Conservation (phyloP, 2,329 filamentous ascomycete genomes). For the Phyllachora maydis region DNA sequence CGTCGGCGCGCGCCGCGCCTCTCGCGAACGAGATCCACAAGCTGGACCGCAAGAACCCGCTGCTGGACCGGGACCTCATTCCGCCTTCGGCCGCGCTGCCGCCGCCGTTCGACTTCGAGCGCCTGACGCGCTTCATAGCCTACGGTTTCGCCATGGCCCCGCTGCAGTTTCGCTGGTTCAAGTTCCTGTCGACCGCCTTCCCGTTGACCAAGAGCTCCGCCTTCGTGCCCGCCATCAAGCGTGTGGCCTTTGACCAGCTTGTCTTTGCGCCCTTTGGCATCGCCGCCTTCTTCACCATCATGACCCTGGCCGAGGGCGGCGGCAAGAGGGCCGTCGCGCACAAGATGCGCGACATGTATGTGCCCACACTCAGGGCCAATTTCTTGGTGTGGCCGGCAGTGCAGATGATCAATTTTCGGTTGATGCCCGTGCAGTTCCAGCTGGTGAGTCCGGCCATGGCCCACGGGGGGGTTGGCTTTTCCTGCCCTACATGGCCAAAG, state of each 20-base stretch:
- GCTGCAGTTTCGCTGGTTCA: slow-evolving; percentile 89
- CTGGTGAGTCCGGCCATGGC: slow-evolving; percentile 77
- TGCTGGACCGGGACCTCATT: slow-evolving; percentile 42
- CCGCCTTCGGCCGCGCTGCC: slow-evolving; percentile 42
- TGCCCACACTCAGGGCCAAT: slow-evolving; percentile 89
- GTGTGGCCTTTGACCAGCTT: slow-evolving; percentile 81
- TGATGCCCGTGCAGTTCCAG: slow-evolving; percentile 92
- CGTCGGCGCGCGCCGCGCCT: slow-evolving; percentile 46
- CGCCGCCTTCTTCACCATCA: slow-evolving; percentile 78
- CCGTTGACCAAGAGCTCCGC: slow-evolving; percentile 63
- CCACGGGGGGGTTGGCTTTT: background rate
- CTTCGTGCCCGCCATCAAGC: slow-evolving; percentile 63
- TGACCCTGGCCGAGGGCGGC: slow-evolving; percentile 90
- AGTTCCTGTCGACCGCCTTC: slow-evolving; percentile 62
- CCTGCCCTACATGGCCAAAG: slow-evolving; percentile 2
- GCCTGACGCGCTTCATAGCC: slow-evolving; percentile 84
- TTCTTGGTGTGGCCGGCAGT: slow-evolving; percentile 89
- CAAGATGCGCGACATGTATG: slow-evolving; percentile 86
- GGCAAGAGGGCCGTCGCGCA: slow-evolving; percentile 56
- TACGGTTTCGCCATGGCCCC: slow-evolving; percentile 96
- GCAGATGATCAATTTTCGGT: slow-evolving; percentile 87
- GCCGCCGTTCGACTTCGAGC: slow-evolving; percentile 86
- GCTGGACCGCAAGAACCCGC: slow-evolving; percentile 60
- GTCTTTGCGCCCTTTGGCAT: slow-evolving; percentile 82
- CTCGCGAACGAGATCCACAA: slow-evolving; percentile 79